These are phyloP conservation scores for Penicillium sp. DNA, from an alignment of 2,329 filamentous ascomycete genomes.

Conservation along the genomic window DNA sequence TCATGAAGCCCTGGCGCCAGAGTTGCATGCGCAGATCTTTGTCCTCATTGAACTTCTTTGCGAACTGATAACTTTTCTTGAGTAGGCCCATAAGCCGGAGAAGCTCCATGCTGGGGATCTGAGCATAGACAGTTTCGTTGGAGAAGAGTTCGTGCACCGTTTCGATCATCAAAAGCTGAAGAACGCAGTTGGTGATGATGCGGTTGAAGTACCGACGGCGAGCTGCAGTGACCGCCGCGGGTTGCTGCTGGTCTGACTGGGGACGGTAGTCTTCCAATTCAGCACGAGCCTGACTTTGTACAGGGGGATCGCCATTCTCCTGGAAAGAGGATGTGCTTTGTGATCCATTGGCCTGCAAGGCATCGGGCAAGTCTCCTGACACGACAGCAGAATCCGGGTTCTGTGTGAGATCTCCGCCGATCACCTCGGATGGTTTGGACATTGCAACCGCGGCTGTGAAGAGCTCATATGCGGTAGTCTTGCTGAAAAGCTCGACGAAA, in stretches of 20 bases:
- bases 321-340: constrained; percentile 33
- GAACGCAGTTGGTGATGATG: constrained; percentile 97
- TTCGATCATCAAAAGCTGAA: constrained; percentile 98
- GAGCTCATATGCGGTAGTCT: constrained; percentile 90
- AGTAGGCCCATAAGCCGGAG: constrained; percentile 89
- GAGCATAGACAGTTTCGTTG: constrained; percentile 89
- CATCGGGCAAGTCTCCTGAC: constrained; percentile 24
- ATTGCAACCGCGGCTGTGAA: constrained; percentile 76
- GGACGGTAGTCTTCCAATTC: constrained; percentile 86
- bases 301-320: constrained; percentile 36
- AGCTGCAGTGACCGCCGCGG: constrained; percentile 88
- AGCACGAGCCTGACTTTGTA: constrained; percentile 37
- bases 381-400: constrained; percentile 23
- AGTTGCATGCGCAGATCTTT: constrained; percentile 92
- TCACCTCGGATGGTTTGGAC: constrained; percentile 38
- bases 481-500: constrained; percentile 93
- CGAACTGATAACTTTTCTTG: constrained; percentile 96
- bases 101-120: constrained; percentile 88
- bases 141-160: constrained; percentile 98
- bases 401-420: constrained; percentile 28
- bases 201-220: constrained; percentile 96
- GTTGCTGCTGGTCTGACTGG: constrained; percentile 76
- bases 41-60: constrained; percentile 95
- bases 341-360: constrained; percentile 31
- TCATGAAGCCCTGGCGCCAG: constrained; percentile 99